Base-by-base conservation (phyloP, 106 monocot species). In the Allium fistulosum region DNA sequence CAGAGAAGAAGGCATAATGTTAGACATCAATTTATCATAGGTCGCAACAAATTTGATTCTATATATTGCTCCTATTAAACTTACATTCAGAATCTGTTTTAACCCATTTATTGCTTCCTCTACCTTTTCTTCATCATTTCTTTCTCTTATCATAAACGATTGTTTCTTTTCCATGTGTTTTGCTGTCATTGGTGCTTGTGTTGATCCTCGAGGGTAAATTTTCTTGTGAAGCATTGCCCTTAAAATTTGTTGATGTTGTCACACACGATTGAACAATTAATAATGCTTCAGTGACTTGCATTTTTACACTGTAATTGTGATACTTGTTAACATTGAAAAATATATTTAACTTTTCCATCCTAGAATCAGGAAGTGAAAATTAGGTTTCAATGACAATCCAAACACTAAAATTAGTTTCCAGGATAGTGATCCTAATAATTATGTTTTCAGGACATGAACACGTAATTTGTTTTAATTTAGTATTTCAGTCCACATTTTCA, bases 21-120 rank as follows among this genome's bases (percentile, higher is more conserved):
- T 15, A 6, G 53, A 0, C 26, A 28, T 7, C 22, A 26, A 57
- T 59, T 59, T 59, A 59, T 59, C 3, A 18, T 9, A 15, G 7
- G 22, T 2, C 15, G 6, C 15, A 55, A 18, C 15, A 59, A 9
- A 18, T 17, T 37, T 37, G 37, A 37, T 59, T 22, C 9, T 9
- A 59, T 13, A 6, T 17, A 17, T 3, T 45, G 11, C 46, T 9
- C 46, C 10, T 62, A 22, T 22, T 22, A 22, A 11, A 76, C 91
- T 87, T 76, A 91, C 91, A 91, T 49, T 91, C 91, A 46, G 91
- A 91, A 84, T 91, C 91, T 8, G 87, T 91, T 26, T 77, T 87
- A 26, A 87, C 81, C 91, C 91, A 91, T 81, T 82, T 84, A 56
- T 75, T 64, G 15, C 27, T 28, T 84, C 81, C 51, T 72, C 69